phyloP scores from a whole-genome alignment of 2,329 filamentous ascomycete species.

The Fusarium redolens region DNA sequence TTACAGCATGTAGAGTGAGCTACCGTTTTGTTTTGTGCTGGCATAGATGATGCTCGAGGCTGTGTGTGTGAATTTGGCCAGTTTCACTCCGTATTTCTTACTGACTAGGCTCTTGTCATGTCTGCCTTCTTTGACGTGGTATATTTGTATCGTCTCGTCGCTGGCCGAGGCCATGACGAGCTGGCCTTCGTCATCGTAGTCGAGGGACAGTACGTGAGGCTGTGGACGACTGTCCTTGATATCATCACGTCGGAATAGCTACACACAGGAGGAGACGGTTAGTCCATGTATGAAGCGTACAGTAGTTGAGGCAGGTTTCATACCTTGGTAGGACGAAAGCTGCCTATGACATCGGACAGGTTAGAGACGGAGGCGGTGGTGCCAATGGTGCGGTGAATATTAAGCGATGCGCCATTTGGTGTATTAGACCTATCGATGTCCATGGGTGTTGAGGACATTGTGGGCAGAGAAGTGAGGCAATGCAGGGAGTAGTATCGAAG shows the following conservation, averaged over 20 bases:
- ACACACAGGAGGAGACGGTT: background rate
- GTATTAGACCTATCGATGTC: constrained; percentile 61
- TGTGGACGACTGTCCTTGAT: constrained; percentile 63
- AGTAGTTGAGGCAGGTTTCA: constrained; percentile 36
- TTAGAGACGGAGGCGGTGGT: constrained; percentile 66
- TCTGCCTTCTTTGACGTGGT: constrained; percentile 90
- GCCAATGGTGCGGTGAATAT: constrained; percentile 62
- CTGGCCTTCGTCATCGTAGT: constrained; percentile 96
- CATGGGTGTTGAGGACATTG: constrained; percentile 67
- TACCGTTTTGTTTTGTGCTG: constrained; percentile 92
- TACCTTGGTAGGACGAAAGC: constrained; percentile 85
- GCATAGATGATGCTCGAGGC: constrained; percentile 93
- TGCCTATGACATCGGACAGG: constrained; percentile 80
- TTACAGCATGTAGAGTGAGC: constrained; percentile 28
- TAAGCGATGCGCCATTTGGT: constrained; percentile 59
- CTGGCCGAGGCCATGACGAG: constrained; percentile 90
- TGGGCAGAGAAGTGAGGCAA: constrained; percentile 1
- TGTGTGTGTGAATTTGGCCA: constrained; percentile 94
- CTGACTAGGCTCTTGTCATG: constrained; percentile 90
- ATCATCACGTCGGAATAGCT: constrained; percentile 70
- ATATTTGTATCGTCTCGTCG: constrained; percentile 96
- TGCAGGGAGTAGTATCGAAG: background rate
- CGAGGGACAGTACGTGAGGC: constrained; percentile 84
- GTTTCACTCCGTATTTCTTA: constrained; percentile 96
- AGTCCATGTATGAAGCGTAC: background rate